Base-by-base conservation (phyloP, 768 basidiomycete species). In the Naganishia vaughanmartiniae region DNA sequence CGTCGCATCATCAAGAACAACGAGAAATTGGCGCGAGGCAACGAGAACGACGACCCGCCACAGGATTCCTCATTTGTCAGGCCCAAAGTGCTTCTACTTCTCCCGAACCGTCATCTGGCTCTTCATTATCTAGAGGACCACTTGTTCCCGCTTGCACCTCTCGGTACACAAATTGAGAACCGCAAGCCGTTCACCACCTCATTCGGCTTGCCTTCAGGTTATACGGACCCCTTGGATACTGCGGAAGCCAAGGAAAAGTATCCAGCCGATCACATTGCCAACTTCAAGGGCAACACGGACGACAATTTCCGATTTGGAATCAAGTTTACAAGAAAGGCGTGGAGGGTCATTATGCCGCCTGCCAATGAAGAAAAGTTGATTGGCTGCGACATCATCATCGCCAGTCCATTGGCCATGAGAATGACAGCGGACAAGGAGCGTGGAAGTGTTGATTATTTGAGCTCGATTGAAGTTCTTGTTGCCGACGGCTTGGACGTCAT, bases 41-140 rank as follows among this genome's bases (percentile, higher is more conserved):
- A 85, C 19, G 83, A 85, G 60, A 82, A 84, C 1, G 56, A 56
- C n/a, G 83, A 85, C 45, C 72, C 76, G 17, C 54, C 70, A 7
- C 91, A 92, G 82, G 96, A 99, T 78, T 96, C 98, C 85, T 95
- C 95, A 31, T 98, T 97, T 82, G 96, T 94, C 9, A 90, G 96
- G 6, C 95, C 96, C 12, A 93, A 95, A 24, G 84, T 95, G 33
- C 90, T 99, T 55, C 83, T 99, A 73, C 87, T 98, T 69, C 86
- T 94, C 12, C 96, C 96, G 0, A 93, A 97, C 84, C 92, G 96
- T 58, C 92, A 91, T 48, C 89, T 88, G 60, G 94, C 91, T 0
- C 83, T 90, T 7, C 84, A 87, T 67, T 97, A 94, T 91, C 83
- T 93, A 72, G 84, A 85, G n/a, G 87, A 90, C 30, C 83, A 97